Percentiles rank a stretch among this genome's conserved stretches.
Conservation (phyloP, 1,284 basidiomycete genomes). For the Cryptococcus wingfieldii region DNA sequence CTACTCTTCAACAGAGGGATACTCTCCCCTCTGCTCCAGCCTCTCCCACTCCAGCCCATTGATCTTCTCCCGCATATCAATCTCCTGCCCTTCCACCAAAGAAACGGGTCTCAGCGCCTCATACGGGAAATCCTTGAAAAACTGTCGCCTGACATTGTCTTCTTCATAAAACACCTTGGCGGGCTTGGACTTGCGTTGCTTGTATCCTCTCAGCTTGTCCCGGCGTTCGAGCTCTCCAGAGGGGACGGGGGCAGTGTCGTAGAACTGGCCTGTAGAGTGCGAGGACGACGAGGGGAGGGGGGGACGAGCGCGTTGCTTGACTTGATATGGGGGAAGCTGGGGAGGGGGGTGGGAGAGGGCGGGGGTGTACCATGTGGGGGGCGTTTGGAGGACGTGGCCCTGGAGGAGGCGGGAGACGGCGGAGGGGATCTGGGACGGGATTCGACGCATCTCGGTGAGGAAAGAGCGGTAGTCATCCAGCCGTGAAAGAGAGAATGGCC, state of each 20-base stretch:
- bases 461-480: neutral
- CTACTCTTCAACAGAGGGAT: conserved; percentile 86
- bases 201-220: conserved; percentile 46
- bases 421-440: conserved; percentile 84
- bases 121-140: conserved; percentile 97
- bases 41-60: conserved; percentile 65
- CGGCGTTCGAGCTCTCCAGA: conserved; percentile 8
- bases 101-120: conserved; percentile 80
- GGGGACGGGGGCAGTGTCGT: conserved; percentile 9
- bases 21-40: conserved; percentile 71
- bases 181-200: conserved; percentile 56
- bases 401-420: conserved; percentile 78
- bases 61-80: conserved; percentile 56
- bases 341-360: conserved; percentile 80
- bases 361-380: conserved; percentile 81
- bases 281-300: conserved; percentile 17
- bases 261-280: conserved; percentile 2
- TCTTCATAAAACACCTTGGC: conserved; percentile 72
- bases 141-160: conserved; percentile 75
- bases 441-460: no score
- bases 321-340: conserved; percentile 71
- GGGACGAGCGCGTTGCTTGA: conserved; percentile 52
- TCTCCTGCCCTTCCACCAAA: conserved; percentile 61
- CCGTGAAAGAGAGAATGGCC: neutral
- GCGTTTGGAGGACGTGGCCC: conserved; percentile 59